Base-by-base conservation (phyloP, 2,329 filamentous ascomycete genomes). In the Fusarium fujikuroi region DNA sequence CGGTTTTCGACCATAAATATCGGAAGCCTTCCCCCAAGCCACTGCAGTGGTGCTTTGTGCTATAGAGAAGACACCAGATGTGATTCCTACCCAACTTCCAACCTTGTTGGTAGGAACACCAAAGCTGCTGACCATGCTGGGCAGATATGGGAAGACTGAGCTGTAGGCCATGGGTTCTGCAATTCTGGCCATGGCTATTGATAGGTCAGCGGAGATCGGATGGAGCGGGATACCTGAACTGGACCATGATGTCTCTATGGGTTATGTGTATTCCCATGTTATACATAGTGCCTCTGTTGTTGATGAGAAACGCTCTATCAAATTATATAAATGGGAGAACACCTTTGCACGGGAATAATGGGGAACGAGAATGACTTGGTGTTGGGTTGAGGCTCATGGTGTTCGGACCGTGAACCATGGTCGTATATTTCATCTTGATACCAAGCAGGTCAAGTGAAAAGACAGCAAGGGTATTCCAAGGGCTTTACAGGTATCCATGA, bases 101-200 rank as follows among this genome's bases (percentile, higher is more conserved):
- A 97, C 89, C 49, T 94, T 87, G 75, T 92, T 89, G 73, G 90
- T 87, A 12, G 89, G 86, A 21, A 97, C 86, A 15, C 92, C 91
- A 72, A 97, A 94, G 79, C 90, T 92, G 75, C 91, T 88, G 63
- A 97, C 92, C 93, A 97, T 96, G 82, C 95, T 93, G 16, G 93
- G 93, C 72, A 92, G 86, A 75, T 87, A 88, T 79, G 92, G 92
- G 69, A 91, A 91, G 72, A 93, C 90, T 30, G 91, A 93, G 19
- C 92, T 94, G 76, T 93, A 85, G 12, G 92, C 88, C 69, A 92
- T 83, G 14, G 93, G 93, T 80, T 95, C 93, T 69, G 93, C 91
- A 78, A 95, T 92, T 78, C 93, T 89, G 79, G 92, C 93, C 84
- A 94, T 87, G 80, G 92, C 93, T 94, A 75, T 65, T 37, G 19